Evolutionary conservation across 495 filamentous ascomycete species (phyloP).

Genomic region (Xylaria bambusicola): DNA sequence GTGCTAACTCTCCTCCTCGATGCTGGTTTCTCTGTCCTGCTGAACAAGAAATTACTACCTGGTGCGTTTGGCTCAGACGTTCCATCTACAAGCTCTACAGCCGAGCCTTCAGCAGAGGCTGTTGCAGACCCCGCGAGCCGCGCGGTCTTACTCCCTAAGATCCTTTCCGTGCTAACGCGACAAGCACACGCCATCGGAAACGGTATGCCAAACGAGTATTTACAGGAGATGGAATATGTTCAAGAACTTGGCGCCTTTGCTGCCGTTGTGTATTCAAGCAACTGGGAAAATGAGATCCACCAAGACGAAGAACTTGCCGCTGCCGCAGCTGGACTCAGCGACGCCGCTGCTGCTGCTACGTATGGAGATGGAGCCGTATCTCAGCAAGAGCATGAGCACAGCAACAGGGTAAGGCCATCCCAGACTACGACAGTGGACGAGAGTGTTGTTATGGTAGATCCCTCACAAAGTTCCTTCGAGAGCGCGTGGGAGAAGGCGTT

Average conservation of each 20-base stretch:
- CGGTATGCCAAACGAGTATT: constrained; percentile 85
- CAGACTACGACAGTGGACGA: constrained; percentile 33
- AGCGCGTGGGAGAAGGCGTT: constrained; percentile 65
- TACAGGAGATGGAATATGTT: constrained; percentile 78
- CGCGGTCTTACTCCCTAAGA: constrained; percentile 80
- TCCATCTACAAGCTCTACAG: constrained; percentile 29
- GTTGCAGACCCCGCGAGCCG: constrained; percentile 47
- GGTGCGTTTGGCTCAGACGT: constrained; percentile 67
- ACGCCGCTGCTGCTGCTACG: constrained; percentile 10
- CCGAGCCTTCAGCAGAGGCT: constrained; percentile 35
- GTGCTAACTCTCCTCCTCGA: constrained; percentile 86
- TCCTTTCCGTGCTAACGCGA: constrained; percentile 80
- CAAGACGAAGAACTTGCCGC: constrained; percentile 35
- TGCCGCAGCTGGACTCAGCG: constrained; percentile 17
- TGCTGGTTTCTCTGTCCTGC: constrained; percentile 76
- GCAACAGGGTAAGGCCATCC: constrained; percentile 12
- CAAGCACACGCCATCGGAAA: constrained; percentile 89
- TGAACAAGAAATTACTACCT: constrained; percentile 75
- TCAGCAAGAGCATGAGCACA: constrained; percentile 17
- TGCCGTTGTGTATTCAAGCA: constrained; percentile 90
- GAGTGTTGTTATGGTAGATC: constrained; percentile 50
- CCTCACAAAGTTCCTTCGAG: constrained; percentile 55
- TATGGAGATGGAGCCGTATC: constrained; percentile 14
- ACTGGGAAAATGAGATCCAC: constrained; percentile 75
- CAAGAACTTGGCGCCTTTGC: constrained; percentile 91